phyloP scores from a whole-genome alignment of 176 grass and related monocot genomes.

The Phyllostachys edulis region DNA sequence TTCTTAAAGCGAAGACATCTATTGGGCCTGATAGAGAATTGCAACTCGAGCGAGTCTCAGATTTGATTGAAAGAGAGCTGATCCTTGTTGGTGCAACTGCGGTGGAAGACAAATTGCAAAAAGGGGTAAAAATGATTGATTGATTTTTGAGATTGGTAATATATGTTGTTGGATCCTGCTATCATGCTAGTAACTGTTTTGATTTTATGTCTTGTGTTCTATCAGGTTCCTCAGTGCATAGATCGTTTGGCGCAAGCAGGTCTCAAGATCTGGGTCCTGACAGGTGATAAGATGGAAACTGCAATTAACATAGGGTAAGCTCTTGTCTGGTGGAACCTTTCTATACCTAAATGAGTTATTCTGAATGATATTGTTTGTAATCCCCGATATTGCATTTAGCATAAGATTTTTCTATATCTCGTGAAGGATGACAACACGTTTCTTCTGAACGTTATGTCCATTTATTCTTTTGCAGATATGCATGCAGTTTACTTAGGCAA shows the following conservation, averaged over 20 bases:
- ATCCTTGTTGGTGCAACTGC: constrained; percentile 95
- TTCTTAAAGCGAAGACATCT: constrained; percentile 82
- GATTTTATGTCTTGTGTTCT: constrained; percentile 30
- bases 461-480: constrained; percentile 77
- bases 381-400: neutral
- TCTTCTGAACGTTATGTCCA: constrained; percentile 10
- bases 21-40: constrained; percentile 88
- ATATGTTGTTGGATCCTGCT: constrained; percentile 27
- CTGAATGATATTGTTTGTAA: neutral
- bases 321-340: constrained; percentile 25
- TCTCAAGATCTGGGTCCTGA: constrained; percentile 98
- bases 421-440: neutral
- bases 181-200: constrained; percentile 32
- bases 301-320: constrained; percentile 97
- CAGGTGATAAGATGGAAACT: constrained; percentile 99
- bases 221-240: constrained; percentile 92
- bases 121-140: constrained; percentile 45
- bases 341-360: constrained; percentile 15
- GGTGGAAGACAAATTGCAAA: constrained; percentile 96
- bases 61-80: constrained; percentile 89
- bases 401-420: neutral
- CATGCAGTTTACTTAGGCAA: constrained; percentile 98
- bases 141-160: constrained; percentile 9
- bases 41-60: constrained; percentile 73
- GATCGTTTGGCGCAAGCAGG: constrained; percentile 97